Conservation (phyloP, 2,329 filamentous ascomycete genomes). For the Ceratocystis cubensis region DNA sequence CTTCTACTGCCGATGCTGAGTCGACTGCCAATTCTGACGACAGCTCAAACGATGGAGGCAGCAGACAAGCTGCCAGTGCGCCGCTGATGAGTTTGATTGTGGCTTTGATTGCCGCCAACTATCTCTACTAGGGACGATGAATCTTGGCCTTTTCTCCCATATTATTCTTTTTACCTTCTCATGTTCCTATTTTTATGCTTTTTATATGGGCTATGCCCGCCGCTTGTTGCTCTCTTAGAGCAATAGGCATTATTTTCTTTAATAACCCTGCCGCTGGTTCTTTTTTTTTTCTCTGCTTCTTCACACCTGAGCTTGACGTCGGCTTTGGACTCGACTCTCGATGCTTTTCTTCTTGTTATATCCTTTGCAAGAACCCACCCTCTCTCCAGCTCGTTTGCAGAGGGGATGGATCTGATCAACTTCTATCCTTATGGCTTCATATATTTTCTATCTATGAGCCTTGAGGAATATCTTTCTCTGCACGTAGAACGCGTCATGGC, state of each 20-base stretch:
- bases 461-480: constrained; percentile 3
- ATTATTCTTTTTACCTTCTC: constrained; percentile 19
- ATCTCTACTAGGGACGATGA: constrained; percentile 31
- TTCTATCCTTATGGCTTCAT: neutral
- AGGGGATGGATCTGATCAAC: too few species aligned
- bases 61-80: constrained; percentile 37
- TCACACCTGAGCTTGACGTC: constrained; percentile 12
- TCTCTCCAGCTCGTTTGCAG: neutral
- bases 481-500: neutral
- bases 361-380: neutral
- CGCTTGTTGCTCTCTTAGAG: neutral
- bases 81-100: constrained; percentile 43
- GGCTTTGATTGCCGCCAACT: constrained; percentile 42
- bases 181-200: constrained; percentile 14
- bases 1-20: constrained; percentile 6
- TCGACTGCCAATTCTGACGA: constrained; percentile 6
- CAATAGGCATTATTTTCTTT: constrained; percentile 9
- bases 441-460: neutral
- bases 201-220: neutral
- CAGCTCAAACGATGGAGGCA: constrained; percentile 31
- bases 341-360: constrained; percentile 12
- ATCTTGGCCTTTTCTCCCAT: neutral
- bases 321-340: constrained; percentile 23
- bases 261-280: constrained; percentile 7
- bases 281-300: neutral